A percentile compares a stretch with the other conserved stretches of the same genome.
These are phyloP conservation scores for Lepidium campestre DNA, from an alignment of 441 rosid species.

Conservation along the genomic window DNA sequence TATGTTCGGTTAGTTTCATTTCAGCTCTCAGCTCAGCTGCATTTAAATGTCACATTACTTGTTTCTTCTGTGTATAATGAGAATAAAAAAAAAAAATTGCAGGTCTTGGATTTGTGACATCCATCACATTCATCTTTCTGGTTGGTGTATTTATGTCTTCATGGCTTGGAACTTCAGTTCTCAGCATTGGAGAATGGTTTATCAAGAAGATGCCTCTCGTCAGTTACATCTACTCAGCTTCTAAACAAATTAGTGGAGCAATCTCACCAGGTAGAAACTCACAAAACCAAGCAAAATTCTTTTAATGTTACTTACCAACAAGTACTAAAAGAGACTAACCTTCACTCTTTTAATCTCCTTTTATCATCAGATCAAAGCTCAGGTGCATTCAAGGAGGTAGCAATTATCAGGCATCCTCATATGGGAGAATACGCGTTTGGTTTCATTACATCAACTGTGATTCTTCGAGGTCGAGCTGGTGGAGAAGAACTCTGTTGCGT, in stretches of 20 bases:
- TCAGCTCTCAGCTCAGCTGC: background rate
- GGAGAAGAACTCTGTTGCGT: slow-evolving; percentile 55
- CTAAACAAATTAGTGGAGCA: slow-evolving; percentile 69
- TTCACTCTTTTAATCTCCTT: background rate
- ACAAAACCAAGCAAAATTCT: background rate
- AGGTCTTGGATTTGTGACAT: slow-evolving; percentile 69
- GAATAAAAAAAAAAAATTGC: background rate
- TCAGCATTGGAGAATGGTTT: slow-evolving; percentile 64
- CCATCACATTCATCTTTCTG: slow-evolving; percentile 58
- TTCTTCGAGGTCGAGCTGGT: slow-evolving; percentile 43
- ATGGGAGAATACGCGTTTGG: slow-evolving; percentile 69
- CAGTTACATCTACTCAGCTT: slow-evolving; percentile 65
- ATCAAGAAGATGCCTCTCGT: slow-evolving; percentile 71
- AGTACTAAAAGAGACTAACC: background rate
- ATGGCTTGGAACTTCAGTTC: slow-evolving; percentile 70
- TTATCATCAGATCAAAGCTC: slow-evolving; percentile 48
- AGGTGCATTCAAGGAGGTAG: slow-evolving; percentile 70
- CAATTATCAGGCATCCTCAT: slow-evolving; percentile 64
- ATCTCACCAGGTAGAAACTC: slow-evolving; percentile 48
- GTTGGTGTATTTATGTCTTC: slow-evolving; percentile 68
- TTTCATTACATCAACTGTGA: slow-evolving; percentile 55
- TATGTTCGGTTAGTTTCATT: slow-evolving; percentile 45
- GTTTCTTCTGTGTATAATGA: background rate
- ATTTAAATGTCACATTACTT: background rate
- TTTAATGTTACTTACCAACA: background rate